Evolutionary conservation across 805 yeast species (phyloP).

Genomic region (Candida cerambycidarum): DNA sequence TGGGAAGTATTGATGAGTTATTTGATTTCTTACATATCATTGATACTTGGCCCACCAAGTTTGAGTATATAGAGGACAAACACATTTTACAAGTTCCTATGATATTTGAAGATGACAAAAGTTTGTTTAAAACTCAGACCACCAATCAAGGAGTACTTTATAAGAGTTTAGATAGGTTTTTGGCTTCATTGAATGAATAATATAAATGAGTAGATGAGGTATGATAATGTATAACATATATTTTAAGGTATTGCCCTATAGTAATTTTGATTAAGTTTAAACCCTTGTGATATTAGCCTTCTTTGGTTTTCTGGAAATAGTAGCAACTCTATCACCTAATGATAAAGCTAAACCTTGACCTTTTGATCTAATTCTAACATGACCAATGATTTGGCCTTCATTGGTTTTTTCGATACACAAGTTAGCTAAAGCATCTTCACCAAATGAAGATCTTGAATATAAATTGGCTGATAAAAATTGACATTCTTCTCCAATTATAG

Average conservation of each 20-base stretch:
- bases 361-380: conserved; percentile 93
- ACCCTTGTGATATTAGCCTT: conserved; percentile 18
- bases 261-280: conserved; percentile 8
- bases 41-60: conserved; percentile 5
- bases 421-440: conserved; percentile 97
- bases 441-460: conserved; percentile 89
- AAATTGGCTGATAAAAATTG: conserved; percentile 91
- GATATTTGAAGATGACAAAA: conserved; percentile 19
- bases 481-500: conserved; percentile 85
- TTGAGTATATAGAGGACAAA: conserved; percentile 17
- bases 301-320: conserved; percentile 58
- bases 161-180: conserved; percentile 7
- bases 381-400: conserved; percentile 81
- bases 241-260: no score
- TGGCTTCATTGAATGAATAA: no score
- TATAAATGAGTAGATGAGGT: no score
- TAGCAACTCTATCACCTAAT: conserved; percentile 90
- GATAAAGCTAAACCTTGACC: conserved; percentile 97
- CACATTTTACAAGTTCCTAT: conserved; percentile 15
- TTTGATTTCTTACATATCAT: conserved; percentile 16
- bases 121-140: conserved; percentile 17
- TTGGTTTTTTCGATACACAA: conserved; percentile 83
- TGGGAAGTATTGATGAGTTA: conserved; percentile 23
- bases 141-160: conserved; percentile 10
- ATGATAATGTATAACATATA: background rate